These are phyloP conservation scores for Solanum rostratum DNA, from an alignment of 257 asterid species.

Conservation along the genomic window DNA sequence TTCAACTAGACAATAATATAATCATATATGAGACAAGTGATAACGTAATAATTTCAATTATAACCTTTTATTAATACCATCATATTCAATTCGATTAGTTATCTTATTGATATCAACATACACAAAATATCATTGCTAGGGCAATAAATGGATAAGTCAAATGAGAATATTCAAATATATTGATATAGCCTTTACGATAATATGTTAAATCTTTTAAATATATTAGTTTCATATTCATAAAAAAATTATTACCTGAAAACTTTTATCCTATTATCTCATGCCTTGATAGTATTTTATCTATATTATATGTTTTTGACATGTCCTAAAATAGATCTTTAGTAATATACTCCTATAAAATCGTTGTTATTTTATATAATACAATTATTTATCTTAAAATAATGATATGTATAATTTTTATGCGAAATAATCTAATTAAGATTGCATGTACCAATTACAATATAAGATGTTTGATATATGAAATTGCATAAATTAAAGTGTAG, in stretches of 20 bases:
- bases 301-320: not conserved
- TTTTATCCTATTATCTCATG: not conserved
- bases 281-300: not conserved
- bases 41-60: not conserved
- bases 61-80: not conserved
- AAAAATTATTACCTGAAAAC: not conserved
- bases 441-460: not conserved
- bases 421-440: not conserved
- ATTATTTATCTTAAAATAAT: not conserved
- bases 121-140: not conserved
- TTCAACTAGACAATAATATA: not conserved
- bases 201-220: not conserved
- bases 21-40: not conserved
- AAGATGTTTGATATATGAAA: not conserved
- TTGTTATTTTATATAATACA: not conserved
- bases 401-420: not conserved
- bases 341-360: not conserved
- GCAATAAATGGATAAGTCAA: not conserved
- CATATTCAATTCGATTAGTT: not conserved
- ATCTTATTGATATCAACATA: not conserved
- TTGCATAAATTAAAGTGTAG: too few relatives aligned
- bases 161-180: not conserved
- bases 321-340: not conserved
- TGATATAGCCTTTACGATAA: not conserved
- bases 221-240: not conserved